These are phyloP conservation scores for Salix caprea DNA, from an alignment of 345 rosid species.

Conservation along the genomic window DNA sequence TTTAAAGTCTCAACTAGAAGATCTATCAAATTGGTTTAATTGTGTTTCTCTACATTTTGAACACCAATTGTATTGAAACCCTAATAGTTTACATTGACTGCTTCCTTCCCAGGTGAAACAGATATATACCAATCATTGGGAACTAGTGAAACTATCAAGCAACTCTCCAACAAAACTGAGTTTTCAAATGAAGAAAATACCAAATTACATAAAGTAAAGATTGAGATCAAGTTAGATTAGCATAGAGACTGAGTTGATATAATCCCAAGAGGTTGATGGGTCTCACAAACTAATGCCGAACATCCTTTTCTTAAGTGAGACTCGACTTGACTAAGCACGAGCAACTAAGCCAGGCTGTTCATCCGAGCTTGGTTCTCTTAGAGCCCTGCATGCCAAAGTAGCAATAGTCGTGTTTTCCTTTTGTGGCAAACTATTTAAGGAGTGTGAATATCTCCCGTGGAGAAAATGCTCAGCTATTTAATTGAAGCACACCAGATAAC, in stretches of 20 bases:
- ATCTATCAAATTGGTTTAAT: not conserved
- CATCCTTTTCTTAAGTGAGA: not conserved
- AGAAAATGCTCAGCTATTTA: not conserved
- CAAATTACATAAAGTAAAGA: not conserved
- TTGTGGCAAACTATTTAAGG: not conserved
- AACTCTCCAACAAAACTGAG: not conserved
- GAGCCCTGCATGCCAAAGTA: not conserved
- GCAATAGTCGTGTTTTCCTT: not conserved
- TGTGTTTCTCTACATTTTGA: not conserved
- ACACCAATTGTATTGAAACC: not conserved
- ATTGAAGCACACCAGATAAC: not conserved
- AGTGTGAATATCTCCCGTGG: not conserved
- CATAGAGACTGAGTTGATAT: not conserved
- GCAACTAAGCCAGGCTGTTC: not conserved
- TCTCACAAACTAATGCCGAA: not conserved
- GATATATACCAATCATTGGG: not conserved
- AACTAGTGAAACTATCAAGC: not conserved
- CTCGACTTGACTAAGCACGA: not conserved
- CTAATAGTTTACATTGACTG: not conserved
- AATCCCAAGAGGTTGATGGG: not conserved
- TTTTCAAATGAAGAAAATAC: not conserved
- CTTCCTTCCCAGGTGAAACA: not conserved
- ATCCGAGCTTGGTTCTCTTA: not conserved
- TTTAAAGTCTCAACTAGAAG: not conserved
- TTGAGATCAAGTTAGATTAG: not conserved